A percentile compares a stretch with the other conserved stretches of the same genome.
Evolutionary conservation across 768 basidiomycete species (phyloP).

Genomic region (Exsudoporus frostii): DNA sequence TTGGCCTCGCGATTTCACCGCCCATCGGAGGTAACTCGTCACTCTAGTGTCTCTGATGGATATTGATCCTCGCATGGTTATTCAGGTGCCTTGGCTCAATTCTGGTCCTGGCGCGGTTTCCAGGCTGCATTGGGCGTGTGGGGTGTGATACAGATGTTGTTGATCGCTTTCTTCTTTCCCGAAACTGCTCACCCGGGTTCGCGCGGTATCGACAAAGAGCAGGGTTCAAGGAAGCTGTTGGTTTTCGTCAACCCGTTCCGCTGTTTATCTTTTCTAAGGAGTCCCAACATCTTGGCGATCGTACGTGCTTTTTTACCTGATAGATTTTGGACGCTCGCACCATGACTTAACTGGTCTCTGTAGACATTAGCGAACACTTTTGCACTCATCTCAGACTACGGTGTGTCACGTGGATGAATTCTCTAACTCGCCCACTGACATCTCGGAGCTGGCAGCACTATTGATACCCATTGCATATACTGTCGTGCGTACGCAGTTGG

Average conservation of each 20-base stretch:
- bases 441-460: constrained; percentile 29
- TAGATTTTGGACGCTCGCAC: too few relatives aligned
- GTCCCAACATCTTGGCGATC: constrained; percentile 54
- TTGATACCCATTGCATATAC: constrained; percentile 65
- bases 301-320: constrained; percentile 36
- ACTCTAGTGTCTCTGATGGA: neutral
- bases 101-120: constrained; percentile 64
- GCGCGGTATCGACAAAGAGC: constrained; percentile 49
- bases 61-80: neutral
- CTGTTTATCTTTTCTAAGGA: constrained; percentile 49
- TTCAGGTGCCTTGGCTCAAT: constrained; percentile 49
- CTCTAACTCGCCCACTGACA: neutral
- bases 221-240: constrained; percentile 23
- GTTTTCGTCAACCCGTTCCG: constrained; percentile 59
- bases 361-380: constrained; percentile 42
- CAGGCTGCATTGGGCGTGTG: constrained; percentile 45
- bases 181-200: constrained; percentile 65
- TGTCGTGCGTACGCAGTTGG: constrained; percentile 41
- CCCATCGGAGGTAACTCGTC: constrained; percentile 45
- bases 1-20: constrained; percentile 64
- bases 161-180: constrained; percentile 49
- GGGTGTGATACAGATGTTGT: constrained; percentile 38
- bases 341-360: constrained; percentile 4
- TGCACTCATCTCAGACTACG: constrained; percentile 26
- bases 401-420: constrained; percentile 29